Base-by-base conservation (phyloP, 2,329 filamentous ascomycete genomes). In the Ophiostoma novo-ulmi region DNA sequence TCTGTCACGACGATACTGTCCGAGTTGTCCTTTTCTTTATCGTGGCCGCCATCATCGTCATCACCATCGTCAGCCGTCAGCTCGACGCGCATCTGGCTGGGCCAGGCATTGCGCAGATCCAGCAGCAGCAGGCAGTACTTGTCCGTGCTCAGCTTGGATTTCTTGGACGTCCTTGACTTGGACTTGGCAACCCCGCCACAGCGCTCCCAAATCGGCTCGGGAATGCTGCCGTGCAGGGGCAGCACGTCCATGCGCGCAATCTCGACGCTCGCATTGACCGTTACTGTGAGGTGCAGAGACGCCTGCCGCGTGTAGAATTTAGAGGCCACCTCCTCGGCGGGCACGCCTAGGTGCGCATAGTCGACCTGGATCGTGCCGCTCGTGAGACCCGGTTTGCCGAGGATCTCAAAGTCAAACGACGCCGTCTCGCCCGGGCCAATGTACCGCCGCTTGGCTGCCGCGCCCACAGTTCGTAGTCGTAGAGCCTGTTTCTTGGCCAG, bases 61-160 rank as follows among this genome's bases (percentile, higher is more conserved):
- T 69, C 68, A 38, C 81, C 82, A 58, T 85, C 82, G 7, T 38
- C 72, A 10, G 44, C 72, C 20, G 26, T 39, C 58, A 97, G 79
- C 38, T 84, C 85, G 3, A 95, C 85, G 7, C 86, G 83, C 76
- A 97, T 87, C 67, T 90, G 89, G 76, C 88, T 92, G 1, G 93
- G 93, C 94, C 94, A 97, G 0, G 91, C 89, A 77, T 98, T 98
- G 70, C 93, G 89, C 38, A 97, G 82, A 79, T 97, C 94, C 68
- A 97, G 82, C 1, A 95, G 82, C 2, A 97, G 81, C 52, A 97
- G 83, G 76, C 93, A 96, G 76, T 92, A 89, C 58, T 92, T 87
- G 69, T 87, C 87, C 14, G 64, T 31, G 20, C 63, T 39, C 17
- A 48, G n/a, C 20, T 41, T 41, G 8, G 38, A 44, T 5, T 44